Evolutionary conservation across 2,329 filamentous ascomycete species (phyloP).

Genomic region (Torrubiella hemipterigena): DNA sequence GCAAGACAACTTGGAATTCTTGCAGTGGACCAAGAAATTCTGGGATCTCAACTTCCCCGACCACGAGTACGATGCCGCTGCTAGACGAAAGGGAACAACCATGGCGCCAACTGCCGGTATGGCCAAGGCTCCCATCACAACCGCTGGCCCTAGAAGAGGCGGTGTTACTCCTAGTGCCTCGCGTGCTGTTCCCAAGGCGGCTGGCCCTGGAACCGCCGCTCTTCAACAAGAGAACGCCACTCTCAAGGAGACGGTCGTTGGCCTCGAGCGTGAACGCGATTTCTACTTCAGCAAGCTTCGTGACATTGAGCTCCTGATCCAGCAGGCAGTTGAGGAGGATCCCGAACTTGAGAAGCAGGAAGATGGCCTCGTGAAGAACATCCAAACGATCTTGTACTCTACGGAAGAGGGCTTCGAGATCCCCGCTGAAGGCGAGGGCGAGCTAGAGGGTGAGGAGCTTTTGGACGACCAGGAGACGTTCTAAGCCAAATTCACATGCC

Average conservation of each 20-base stretch:
- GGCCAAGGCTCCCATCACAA: constrained; percentile 34
- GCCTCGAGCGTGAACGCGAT: constrained; percentile 89
- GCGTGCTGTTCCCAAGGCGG: constrained; percentile 32
- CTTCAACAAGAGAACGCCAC: constrained; percentile 77
- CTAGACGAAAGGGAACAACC: constrained; percentile 67
- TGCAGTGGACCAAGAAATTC: constrained; percentile 93
- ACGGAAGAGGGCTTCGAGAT: constrained; percentile 93
- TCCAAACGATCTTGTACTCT: constrained; percentile 93
- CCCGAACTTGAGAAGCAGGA: constrained; percentile 92
- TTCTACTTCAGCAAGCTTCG: constrained; percentile 99
- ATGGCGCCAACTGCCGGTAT: constrained; percentile 38
- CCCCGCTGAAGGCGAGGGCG: constrained; percentile 49
- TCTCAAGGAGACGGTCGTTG: constrained; percentile 89
- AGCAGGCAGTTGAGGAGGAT: constrained; percentile 85
- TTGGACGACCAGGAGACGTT: constrained; percentile 80
- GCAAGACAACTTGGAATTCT: constrained; percentile 98
- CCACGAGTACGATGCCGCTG: constrained; percentile 87
- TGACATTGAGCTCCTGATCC: constrained; percentile 90
- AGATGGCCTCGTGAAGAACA: constrained; percentile 83
- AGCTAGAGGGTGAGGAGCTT: constrained; percentile 34
- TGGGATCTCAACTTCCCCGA: constrained; percentile 98
- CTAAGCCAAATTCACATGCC: too few species aligned
- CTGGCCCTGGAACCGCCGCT: constrained; percentile 52
- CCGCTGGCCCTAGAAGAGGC: constrained; percentile 37
- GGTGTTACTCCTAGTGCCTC: constrained; percentile 52